These are phyloP conservation scores for Phytopythium vexans DNA, from an alignment of 352 stramenopile species.

Conservation along the genomic window DNA sequence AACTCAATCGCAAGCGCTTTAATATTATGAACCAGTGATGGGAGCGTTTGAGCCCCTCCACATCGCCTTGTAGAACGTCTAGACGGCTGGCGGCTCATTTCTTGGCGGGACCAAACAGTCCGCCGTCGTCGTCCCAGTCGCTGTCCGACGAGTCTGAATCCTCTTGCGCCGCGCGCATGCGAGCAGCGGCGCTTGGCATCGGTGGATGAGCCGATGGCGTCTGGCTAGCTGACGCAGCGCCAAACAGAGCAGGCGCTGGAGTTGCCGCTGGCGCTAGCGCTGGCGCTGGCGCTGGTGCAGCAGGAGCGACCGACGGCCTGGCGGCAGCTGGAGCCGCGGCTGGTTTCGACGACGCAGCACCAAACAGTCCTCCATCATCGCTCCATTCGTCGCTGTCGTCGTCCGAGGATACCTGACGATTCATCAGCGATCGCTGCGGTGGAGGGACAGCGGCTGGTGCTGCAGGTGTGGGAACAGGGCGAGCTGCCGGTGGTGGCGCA, in stretches of 20 bases:
- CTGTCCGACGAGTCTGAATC: constrained; percentile 41
- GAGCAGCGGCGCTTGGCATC: constrained; percentile 43
- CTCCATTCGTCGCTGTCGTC: constrained; percentile 72
- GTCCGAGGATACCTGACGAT: constrained; percentile 38
- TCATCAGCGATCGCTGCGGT: constrained; percentile 35
- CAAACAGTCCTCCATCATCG: constrained; percentile 56
- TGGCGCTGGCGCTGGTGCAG: constrained; percentile 3
- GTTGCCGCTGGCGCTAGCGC: constrained; percentile 7
- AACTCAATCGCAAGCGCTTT: too few species aligned
- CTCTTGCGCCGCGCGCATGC: constrained; percentile 38
- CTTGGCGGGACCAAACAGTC: constrained; percentile 57
- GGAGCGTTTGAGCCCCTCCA: too few species aligned
- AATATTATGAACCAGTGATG: too few species aligned
- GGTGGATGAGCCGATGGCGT: constrained; percentile 30
- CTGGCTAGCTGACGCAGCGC: constrained; percentile 12
- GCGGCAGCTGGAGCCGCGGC: constrained; percentile 10
- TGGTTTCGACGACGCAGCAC: constrained; percentile 26
- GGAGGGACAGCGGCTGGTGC: constrained; percentile 13
- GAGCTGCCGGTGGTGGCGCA: constrained; percentile 3
- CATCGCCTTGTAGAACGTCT: too few species aligned
- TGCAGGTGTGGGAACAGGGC: constrained; percentile 4
- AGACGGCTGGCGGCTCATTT: constrained; percentile 10
- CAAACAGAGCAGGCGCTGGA: constrained; percentile 17
- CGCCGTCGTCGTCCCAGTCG: constrained; percentile 61
- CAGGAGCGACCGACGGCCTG: neutral